Conservation (phyloP, 331 rosid genomes). For the Rhamnella rubrinervis region DNA sequence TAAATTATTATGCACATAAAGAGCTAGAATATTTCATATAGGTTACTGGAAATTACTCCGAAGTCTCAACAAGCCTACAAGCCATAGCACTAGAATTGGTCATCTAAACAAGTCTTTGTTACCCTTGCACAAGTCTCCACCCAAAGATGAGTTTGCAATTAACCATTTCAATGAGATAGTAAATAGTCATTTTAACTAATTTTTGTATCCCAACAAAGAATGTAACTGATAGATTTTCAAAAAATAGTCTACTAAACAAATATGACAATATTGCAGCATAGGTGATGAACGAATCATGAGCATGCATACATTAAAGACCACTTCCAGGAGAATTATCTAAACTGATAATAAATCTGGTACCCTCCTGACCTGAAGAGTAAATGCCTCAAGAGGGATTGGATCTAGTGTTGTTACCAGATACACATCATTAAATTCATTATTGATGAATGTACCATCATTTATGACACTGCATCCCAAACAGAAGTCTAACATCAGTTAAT, state of each 20-base stretch:
- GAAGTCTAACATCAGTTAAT: constrained; percentile 28
- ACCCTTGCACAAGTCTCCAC: not conserved
- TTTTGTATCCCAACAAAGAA: not conserved
- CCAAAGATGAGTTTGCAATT: not conserved
- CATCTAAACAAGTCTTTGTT: not conserved
- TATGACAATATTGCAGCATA: constrained; percentile 1
- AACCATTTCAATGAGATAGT: not conserved
- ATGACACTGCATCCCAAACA: constrained; percentile 54
- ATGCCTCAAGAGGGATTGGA: constrained; percentile 87
- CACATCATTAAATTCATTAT: constrained; percentile 84
- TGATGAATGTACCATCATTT: constrained; percentile 72
- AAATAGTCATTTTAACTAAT: not conserved
- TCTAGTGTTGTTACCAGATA: constrained; percentile 82
- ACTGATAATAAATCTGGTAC: constrained; percentile 17
- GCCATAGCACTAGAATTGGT: not conserved
- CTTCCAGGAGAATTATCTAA: constrained; percentile 3
- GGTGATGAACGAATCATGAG: constrained; percentile 3
- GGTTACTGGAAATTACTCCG: no score
- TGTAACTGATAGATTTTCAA: constrained; percentile 9
- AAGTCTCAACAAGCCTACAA: no score
- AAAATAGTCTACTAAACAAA: not conserved
- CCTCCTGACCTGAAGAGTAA: constrained; percentile 83
- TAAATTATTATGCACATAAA: no score
- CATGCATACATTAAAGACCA: not conserved
- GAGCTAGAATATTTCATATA: no score